Base-by-base conservation (phyloP, 352 stramenopile species). In the Aphanomyces stellatus region DNA sequence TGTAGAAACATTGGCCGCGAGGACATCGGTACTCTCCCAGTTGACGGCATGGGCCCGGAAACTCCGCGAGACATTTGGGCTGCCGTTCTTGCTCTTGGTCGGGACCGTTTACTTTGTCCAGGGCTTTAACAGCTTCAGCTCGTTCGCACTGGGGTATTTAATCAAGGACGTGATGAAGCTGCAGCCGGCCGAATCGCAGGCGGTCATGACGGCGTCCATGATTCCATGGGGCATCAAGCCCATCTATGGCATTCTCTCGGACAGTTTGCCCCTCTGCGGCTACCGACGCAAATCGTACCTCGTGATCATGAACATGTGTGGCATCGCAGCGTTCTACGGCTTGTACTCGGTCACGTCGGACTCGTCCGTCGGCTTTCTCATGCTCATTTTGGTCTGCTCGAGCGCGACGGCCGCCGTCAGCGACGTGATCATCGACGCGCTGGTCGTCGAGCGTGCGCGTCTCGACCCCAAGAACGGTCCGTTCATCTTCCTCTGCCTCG, bases 81-180 rank as follows among this genome's bases (percentile, higher is more conserved):
- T 76, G 49, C 74, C 80, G 3, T 92, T 92, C 69, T 69, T 92
- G 33, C 53, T 86, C 61, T 72, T 92, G 8, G 79, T 92, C 43
- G 74, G 76, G 48, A 86, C 78, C 0, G 94, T 98, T 51, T 98
- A 98, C 71, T 94, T 96, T 49, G 89, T 97, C 0, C 91, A 98
- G 71, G 96, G 96, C 24, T 96, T 97, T 35, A 81, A 95, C 28
- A 96, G 91, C 66, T 90, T 98, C 37, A 95, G 91, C 30, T 74
- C 79, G 34, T 73, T 98, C 13, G 91, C 95, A 24, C 77, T 97
- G 70, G 98, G 96, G 42, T 99, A 98, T 74, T 96, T 98, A 53
- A 89, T 99, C 37, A 99, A 99, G 71, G 95, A 99, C 76, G 88
- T 98, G 48, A 77, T 98, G 34, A 78, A 96, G 65, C 81, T 99